phyloP scores from a whole-genome alignment of 371 early-diverging fungal species.

The Amoeboaphelidium protococcarum region DNA sequence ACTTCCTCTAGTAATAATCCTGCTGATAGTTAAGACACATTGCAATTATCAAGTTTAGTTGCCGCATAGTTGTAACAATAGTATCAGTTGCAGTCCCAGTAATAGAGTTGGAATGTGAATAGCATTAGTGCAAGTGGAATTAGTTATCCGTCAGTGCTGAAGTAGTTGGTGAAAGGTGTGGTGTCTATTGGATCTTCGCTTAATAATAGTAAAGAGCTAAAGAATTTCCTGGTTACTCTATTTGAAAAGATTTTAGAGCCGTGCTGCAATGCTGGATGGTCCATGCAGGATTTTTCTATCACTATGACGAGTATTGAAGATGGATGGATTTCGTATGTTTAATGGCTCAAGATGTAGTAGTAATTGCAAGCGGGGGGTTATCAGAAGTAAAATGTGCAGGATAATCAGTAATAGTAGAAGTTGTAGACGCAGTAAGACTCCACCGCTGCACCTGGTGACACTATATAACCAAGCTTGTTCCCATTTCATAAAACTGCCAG shows the following conservation, averaged over 20 bases:
- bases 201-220: constrained; percentile 18
- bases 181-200: constrained; percentile 19
- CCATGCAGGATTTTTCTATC: constrained; percentile 6
- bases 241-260: constrained; percentile 25
- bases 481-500: too few species aligned
- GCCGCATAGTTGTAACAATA: not conserved
- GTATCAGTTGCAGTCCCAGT: not conserved
- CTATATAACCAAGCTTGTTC: too few species aligned
- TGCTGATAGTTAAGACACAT: not conserved
- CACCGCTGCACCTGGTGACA: not conserved
- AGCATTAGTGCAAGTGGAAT: not conserved
- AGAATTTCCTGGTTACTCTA: constrained; percentile 21
- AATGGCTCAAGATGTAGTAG: not conserved
- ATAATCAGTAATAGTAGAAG: not conserved
- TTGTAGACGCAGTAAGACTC: not conserved
- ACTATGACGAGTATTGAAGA: too few species aligned
- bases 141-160: constrained; percentile 4
- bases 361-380: not conserved
- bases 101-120: not conserved
- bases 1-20: not conserved
- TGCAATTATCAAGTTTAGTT: not conserved
- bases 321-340: not conserved
- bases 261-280: constrained; percentile 7
- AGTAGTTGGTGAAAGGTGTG: constrained; percentile 14
- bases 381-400: not conserved